phyloP scores from a whole-genome alignment of 345 rosid genomes.

The Mercurialis annua region DNA sequence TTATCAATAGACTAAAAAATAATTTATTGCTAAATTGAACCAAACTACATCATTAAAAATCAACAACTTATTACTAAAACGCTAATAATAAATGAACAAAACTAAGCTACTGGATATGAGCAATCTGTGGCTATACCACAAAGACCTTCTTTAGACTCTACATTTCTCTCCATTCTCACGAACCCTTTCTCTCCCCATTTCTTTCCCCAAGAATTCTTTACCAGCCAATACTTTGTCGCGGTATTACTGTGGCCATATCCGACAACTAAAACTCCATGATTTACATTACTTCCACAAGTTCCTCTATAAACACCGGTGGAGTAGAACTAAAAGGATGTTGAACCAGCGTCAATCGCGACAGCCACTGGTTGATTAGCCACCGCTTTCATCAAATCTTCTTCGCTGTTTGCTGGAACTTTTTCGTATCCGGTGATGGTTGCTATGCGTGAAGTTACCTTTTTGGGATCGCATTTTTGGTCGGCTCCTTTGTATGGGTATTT shows the following conservation, averaged over 20 bases:
- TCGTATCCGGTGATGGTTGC: constrained; percentile 30
- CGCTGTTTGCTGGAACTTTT: constrained; percentile 23
- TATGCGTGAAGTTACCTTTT: neutral
- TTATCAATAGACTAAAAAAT: too few species aligned
- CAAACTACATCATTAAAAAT: too few species aligned
- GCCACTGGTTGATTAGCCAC: constrained; percentile 37
- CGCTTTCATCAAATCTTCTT: constrained; percentile 23
- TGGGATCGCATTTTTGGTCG: constrained; percentile 12
- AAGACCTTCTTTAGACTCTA: constrained; percentile 18
- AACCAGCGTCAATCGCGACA: constrained; percentile 28
- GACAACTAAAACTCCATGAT: constrained; percentile 30
- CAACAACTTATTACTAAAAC: too few species aligned
- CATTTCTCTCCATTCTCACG: constrained; percentile 29
- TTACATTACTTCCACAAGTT: constrained; percentile 20
- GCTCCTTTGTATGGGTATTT: constrained; percentile 26
- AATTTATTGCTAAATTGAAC: too few species aligned
- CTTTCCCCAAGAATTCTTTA: constrained; percentile 43
- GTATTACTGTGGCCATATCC: constrained; percentile 29
- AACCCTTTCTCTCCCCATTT: constrained; percentile 33
- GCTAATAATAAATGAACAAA: too few species aligned
- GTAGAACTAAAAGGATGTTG: constrained; percentile 27
- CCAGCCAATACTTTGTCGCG: constrained; percentile 39
- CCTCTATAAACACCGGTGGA: constrained; percentile 32
- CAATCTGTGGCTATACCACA: constrained; percentile 35
- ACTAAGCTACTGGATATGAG: constrained; percentile 31